Evolutionary conservation across 352 stramenopile genomes (phyloP).

Genomic region (Phytopythium delawarense): DNA sequence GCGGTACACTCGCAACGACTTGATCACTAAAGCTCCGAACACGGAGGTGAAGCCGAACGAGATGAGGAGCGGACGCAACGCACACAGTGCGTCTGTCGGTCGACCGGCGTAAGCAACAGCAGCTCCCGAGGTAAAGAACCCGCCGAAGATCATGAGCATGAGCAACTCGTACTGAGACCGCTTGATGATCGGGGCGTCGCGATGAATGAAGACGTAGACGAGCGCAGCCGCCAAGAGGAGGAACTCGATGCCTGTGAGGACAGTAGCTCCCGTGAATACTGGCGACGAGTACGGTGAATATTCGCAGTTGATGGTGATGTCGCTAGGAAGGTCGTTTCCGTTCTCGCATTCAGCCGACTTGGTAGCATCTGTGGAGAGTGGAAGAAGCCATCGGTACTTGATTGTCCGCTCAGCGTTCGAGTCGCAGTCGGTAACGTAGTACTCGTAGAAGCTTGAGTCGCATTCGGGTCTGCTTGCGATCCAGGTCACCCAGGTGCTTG

Average conservation of each 20-base stretch:
- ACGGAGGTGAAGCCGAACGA: slow-evolving; percentile 41
- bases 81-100: slow-evolving; percentile 24
- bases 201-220: slow-evolving; percentile 22
- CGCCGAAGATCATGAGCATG: slow-evolving; percentile 32
- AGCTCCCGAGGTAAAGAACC: slow-evolving; percentile 27
- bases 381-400: slow-evolving; percentile 34
- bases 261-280: slow-evolving; percentile 11
- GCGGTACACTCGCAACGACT: slow-evolving; percentile 52
- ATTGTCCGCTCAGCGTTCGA: slow-evolving; percentile 18
- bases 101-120: slow-evolving; percentile 26
- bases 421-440: slow-evolving; percentile 30
- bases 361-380: slow-evolving; percentile 10
- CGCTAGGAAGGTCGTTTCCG: slow-evolving; percentile 13
- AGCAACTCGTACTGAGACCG: slow-evolving; percentile 45
- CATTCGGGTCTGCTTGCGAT: slow-evolving; percentile 25
- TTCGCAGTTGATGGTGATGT: slow-evolving; percentile 31
- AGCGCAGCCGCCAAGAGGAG: slow-evolving; percentile 13
- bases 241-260: slow-evolving; percentile 14
- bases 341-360: slow-evolving; percentile 26
- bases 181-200: slow-evolving; percentile 36
- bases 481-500: slow-evolving; percentile 27
- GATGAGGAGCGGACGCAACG: slow-evolving; percentile 24
- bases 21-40: slow-evolving; percentile 41
- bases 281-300: slow-evolving; percentile 26
- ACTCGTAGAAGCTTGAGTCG: slow-evolving; percentile 40